Evolutionary conservation across 148 eudicot species (phyloP).

Genomic region (Cornus florida): DNA sequence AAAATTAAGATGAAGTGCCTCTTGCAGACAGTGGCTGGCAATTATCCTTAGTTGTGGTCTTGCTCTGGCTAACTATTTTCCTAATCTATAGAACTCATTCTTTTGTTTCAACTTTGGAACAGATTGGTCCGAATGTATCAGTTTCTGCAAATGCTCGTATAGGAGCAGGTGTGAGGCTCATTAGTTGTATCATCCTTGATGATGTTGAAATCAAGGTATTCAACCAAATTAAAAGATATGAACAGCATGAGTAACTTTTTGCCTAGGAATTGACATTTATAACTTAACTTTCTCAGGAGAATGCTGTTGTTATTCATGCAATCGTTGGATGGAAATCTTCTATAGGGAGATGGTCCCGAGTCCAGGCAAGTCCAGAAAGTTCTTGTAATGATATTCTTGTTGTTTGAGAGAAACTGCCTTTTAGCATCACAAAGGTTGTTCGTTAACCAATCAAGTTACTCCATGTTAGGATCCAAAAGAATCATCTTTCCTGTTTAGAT

Average conservation of each 20-base stretch:
- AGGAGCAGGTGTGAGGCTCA: constrained; percentile 69
- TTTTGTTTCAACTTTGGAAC: constrained; percentile 17
- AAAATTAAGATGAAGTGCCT: background rate
- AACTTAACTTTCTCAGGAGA: constrained; percentile 46
- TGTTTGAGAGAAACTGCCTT: background rate
- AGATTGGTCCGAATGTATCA: constrained; percentile 80
- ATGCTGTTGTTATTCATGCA: constrained; percentile 63
- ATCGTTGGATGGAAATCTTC: constrained; percentile 74
- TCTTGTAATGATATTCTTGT: background rate
- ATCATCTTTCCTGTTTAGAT: background rate
- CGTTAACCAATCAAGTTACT: background rate
- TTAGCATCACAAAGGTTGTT: background rate
- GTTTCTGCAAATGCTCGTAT: constrained; percentile 72
- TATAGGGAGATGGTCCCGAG: constrained; percentile 71
- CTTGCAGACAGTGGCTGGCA: constrained; percentile 2
- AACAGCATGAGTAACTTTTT: background rate
- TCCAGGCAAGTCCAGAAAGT: constrained; percentile 44
- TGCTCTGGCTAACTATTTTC: background rate
- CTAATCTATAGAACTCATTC: constrained; percentile 7
- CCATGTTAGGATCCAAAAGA: background rate
- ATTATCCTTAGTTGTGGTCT: background rate
- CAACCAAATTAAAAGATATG: constrained; percentile 12
- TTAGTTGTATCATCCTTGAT: constrained; percentile 62
- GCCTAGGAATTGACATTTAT: background rate
- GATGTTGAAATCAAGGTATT: constrained; percentile 70